phyloP scores from a whole-genome alignment of 2,329 filamentous ascomycete genomes.

The Botryotinia calthae region DNA sequence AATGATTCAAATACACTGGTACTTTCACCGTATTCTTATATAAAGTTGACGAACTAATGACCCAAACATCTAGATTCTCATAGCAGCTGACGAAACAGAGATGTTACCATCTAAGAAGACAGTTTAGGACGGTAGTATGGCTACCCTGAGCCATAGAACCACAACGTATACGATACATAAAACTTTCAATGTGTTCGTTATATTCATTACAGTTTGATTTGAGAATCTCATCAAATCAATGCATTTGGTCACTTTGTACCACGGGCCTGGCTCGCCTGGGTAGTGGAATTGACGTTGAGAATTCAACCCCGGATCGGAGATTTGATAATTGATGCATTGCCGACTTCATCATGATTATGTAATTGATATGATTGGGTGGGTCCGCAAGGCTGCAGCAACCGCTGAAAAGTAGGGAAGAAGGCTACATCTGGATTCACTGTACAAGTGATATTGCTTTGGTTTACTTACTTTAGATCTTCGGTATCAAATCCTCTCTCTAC shows the following conservation, averaged over 20 bases:
- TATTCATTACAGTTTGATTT: background rate
- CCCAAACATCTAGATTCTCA: background rate
- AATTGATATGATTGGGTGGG: conserved; percentile 5
- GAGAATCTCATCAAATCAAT: background rate
- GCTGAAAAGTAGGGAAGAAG: conserved; percentile 2
- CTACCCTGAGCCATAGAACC: background rate
- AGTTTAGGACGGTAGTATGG: background rate
- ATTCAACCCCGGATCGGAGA: conserved; percentile 14
- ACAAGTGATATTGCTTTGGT: background rate
- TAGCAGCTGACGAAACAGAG: background rate
- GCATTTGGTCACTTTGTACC: background rate
- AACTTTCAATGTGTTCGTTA: background rate
- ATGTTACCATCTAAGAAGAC: background rate
- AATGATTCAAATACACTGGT: background rate
- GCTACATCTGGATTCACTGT: conserved; percentile 4
- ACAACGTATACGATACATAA: background rate
- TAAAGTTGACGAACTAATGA: background rate
- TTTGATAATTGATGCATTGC: conserved; percentile 8
- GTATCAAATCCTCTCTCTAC: background rate
- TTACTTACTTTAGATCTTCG: background rate
- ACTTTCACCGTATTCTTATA: background rate
- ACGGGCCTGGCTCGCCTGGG: background rate
- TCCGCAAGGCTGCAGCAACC: conserved; percentile 9
- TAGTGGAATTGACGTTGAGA: conserved; percentile 9
- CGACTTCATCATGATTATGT: background rate